These are phyloP conservation scores for Chytridium lagenaria DNA, from an alignment of 371 early-diverging fungal species.

Conservation along the genomic window DNA sequence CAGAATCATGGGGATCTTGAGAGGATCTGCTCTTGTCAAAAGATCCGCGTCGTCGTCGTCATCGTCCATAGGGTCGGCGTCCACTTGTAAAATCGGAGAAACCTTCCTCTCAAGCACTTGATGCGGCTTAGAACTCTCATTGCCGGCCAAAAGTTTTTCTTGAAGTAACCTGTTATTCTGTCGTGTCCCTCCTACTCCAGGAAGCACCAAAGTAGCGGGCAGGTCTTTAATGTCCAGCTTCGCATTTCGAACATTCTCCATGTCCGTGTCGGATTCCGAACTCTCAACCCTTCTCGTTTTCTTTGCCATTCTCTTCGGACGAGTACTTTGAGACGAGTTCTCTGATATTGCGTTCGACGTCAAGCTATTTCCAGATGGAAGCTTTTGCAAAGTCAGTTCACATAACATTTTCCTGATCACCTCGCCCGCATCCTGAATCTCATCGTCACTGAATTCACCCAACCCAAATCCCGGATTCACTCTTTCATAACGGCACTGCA, in stretches of 20 bases:
- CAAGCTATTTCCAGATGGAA: background rate
- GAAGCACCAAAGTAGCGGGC: background rate
- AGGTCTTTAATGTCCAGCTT: background rate
- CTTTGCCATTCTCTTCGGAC: background rate
- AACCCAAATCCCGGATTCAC: constrained; percentile 1
- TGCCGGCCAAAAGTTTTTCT: no score
- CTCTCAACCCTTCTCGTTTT: background rate
- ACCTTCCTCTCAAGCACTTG: background rate
- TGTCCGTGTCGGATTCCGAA: constrained; percentile 7
- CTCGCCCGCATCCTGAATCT: background rate
- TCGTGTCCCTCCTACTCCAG: background rate
- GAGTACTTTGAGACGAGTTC: background rate
- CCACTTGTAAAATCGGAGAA: background rate
- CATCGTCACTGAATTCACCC: background rate
- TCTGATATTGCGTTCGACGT: background rate
- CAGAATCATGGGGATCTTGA: no score
- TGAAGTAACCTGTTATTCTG: no score
- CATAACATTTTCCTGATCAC: background rate
- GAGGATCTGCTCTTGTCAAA: no score
- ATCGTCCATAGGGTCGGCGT: constrained; percentile 14
- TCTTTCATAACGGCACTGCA: constrained; percentile 37
- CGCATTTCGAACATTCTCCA: background rate
- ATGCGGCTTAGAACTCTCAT: no score
- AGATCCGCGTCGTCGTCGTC: constrained; percentile 22
- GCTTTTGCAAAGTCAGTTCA: background rate